Percentiles rank a stretch among this genome's conserved stretches.
These are phyloP conservation scores for Hanseniaspora occidentalis DNA, from an alignment of 805 yeast species.

Conservation along the genomic window DNA sequence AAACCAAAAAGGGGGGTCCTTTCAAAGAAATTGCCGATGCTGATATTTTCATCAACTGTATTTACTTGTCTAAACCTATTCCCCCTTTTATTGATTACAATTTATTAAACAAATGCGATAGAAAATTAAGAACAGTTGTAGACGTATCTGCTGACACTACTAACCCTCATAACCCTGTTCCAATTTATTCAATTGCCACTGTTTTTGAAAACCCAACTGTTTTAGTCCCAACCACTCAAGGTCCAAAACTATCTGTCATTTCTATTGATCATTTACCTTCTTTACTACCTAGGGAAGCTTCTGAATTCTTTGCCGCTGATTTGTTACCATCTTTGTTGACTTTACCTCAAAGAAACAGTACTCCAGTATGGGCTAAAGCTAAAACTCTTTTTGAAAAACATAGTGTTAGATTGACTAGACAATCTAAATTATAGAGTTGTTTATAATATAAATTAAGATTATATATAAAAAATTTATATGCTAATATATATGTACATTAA, in stretches of 20 bases:
- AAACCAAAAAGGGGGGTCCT: slow-evolving; percentile 96
- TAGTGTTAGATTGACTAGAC: slow-evolving; percentile 54
- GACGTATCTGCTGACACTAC: slow-evolving; percentile 99
- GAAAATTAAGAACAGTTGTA: slow-evolving; percentile 83
- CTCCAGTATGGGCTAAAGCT: slow-evolving; percentile 90
- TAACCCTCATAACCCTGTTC: slow-evolving; percentile 95
- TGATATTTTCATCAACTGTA: slow-evolving; percentile 92
- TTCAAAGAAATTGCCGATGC: slow-evolving; percentile 78
- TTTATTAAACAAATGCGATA: slow-evolving; percentile 46
- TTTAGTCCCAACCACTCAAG: slow-evolving; percentile 58
- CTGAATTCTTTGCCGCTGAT: slow-evolving; percentile 81
- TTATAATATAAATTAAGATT: background rate
- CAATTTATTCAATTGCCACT: slow-evolving; percentile 84
- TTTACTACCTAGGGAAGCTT: slow-evolving; percentile 91
- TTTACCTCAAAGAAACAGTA: slow-evolving; percentile 66
- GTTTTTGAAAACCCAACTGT: slow-evolving; percentile 88
- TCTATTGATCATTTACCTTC: slow-evolving; percentile 96
- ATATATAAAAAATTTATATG: background rate
- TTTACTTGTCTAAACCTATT: slow-evolving; percentile 84
- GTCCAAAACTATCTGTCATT: slow-evolving; percentile 81
- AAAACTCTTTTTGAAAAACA: slow-evolving; percentile 73
- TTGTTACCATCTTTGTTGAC: slow-evolving; percentile 80
- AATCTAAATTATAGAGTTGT: slow-evolving; percentile 28
- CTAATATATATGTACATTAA: background rate
- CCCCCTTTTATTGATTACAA: slow-evolving; percentile 78